A percentile compares a stretch with the other conserved stretches of the same genome.
Conservation (phyloP, 169 alveolate species). For the Plasmodium gaboni region DNA sequence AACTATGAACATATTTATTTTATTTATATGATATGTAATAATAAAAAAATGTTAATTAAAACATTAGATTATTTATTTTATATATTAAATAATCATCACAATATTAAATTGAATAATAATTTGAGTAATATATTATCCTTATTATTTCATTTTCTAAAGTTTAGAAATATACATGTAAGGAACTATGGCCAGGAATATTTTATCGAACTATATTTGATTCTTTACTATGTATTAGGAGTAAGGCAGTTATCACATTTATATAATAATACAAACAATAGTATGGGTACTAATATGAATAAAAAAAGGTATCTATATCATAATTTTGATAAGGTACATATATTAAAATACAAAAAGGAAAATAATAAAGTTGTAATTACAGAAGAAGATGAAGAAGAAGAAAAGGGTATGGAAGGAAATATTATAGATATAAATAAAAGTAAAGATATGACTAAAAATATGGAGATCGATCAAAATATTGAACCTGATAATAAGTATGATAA, state of each 20-base stretch:
- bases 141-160: conserved; percentile 52
- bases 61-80: conserved; percentile 62
- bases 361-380: neutral
- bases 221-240: conserved; percentile 64
- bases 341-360: conserved; percentile 3
- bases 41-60: conserved; percentile 39
- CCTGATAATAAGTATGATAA: neutral
- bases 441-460: too few relatives aligned
- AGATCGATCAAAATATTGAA: neutral
- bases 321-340: neutral
- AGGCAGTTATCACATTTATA: conserved; percentile 41
- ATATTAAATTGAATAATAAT: conserved; percentile 26
- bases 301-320: neutral
- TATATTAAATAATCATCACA: conserved; percentile 25
- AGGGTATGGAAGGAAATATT: too few relatives aligned
- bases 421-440: too few relatives aligned
- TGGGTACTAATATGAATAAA: neutral
- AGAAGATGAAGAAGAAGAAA: neutral
- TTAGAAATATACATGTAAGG: conserved; percentile 46
- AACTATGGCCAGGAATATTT: conserved; percentile 27
- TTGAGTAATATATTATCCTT: conserved; percentile 64
- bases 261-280: neutral
- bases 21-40: conserved; percentile 72
- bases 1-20: conserved; percentile 67
- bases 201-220: conserved; percentile 43